Percentiles rank a stretch among this genome's conserved stretches.
Evolutionary conservation across 805 yeast genomes (phyloP).

Genomic region (Scheffersomyces stipitis): DNA sequence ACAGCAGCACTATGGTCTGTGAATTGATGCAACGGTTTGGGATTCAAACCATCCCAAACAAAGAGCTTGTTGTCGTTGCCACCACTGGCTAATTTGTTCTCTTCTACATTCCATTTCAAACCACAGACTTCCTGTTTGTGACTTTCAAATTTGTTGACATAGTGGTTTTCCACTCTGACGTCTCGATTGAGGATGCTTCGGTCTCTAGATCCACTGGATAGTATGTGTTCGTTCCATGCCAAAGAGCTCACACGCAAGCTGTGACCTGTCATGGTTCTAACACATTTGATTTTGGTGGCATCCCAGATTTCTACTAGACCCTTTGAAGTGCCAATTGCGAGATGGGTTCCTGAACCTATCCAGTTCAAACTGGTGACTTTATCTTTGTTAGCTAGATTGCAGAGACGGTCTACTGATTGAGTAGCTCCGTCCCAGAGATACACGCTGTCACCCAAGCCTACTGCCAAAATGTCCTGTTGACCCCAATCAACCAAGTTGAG

Average conservation of each 20-base stretch:
- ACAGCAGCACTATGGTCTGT: constrained; percentile 92
- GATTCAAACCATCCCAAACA: constrained; percentile 81
- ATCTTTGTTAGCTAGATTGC: constrained; percentile 66
- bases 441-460: constrained; percentile 84
- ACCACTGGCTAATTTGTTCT: constrained; percentile 90
- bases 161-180: constrained; percentile 84
- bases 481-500: constrained; percentile 96
- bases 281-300: constrained; percentile 74
- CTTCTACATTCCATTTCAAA: constrained; percentile 87
- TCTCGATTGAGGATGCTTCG: constrained; percentile 83
- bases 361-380: constrained; percentile 81
- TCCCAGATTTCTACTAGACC: constrained; percentile 97
- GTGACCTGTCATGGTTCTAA: constrained; percentile 93
- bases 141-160: constrained; percentile 62
- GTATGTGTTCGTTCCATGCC: constrained; percentile 91
- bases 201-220: constrained; percentile 87
- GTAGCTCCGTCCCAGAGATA: constrained; percentile 88
- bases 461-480: constrained; percentile 80
- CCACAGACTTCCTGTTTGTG: constrained; percentile 98
- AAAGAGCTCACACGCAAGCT: constrained; percentile 78
- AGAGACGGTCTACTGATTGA: constrained; percentile 78
- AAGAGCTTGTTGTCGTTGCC: constrained; percentile 88
- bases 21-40: constrained; percentile 69
- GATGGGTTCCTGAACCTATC: constrained; percentile 92
- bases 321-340: constrained; percentile 85